phyloP scores from a whole-genome alignment of 306 rosid genomes.

The Vigna trinervia region DNA sequence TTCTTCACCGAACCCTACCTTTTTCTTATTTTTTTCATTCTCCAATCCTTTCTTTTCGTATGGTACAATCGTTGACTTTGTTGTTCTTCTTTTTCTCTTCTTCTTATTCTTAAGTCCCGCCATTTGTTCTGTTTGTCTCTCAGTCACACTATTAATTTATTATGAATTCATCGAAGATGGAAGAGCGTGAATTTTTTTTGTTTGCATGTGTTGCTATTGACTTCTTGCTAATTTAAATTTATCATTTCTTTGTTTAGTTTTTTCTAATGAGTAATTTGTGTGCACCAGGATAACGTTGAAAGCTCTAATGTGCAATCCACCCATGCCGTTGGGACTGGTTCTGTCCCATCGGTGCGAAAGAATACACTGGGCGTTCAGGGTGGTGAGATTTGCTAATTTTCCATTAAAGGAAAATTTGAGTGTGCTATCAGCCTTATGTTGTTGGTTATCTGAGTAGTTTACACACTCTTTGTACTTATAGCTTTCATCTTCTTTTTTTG shows the following conservation, averaged over 20 bases:
- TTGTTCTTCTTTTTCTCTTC: background rate
- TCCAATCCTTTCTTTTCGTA: background rate
- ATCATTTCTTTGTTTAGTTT: background rate
- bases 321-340: constrained; percentile 43
- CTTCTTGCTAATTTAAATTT: constrained; percentile 1
- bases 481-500: background rate
- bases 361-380: constrained; percentile 49
- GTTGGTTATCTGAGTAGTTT: background rate
- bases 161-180: background rate
- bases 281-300: constrained; percentile 56
- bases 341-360: constrained; percentile 49
- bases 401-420: background rate
- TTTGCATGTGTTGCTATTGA: background rate
- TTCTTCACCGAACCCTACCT: constrained; percentile 45
- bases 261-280: constrained; percentile 18
- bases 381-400: constrained; percentile 64
- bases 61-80: constrained; percentile 6
- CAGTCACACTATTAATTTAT: background rate
- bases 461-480: background rate
- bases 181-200: background rate
- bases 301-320: constrained; percentile 46
- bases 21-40: background rate
- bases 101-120: background rate
- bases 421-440: constrained; percentile 4
- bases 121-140: constrained; percentile 25